phyloP scores from a whole-genome alignment of 2,329 filamentous ascomycete genomes.

The Xylaria sp. region DNA sequence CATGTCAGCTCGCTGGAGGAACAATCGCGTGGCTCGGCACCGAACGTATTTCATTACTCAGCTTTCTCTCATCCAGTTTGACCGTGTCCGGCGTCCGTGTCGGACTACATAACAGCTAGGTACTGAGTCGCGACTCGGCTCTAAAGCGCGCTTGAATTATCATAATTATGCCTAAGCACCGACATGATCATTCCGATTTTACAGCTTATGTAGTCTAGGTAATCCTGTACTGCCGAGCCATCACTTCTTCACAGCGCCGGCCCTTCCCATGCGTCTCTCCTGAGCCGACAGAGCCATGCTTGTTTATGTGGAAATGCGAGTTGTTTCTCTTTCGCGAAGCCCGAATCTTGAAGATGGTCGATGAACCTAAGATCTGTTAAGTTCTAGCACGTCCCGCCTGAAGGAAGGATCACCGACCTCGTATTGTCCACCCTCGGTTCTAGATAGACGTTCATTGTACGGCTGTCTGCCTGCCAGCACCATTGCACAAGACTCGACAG shows the following conservation, averaged over 20 bases:
- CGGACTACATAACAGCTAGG: background rate
- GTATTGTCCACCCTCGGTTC: slow-evolving; percentile 93
- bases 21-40: background rate
- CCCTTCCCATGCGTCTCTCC: slow-evolving; percentile 81
- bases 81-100: slow-evolving; percentile 3
- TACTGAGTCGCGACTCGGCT: background rate
- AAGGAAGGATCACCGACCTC: slow-evolving; percentile 67
- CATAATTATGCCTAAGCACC: background rate
- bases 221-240: background rate
- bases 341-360: slow-evolving; percentile 74
- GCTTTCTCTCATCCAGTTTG: background rate
- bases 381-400: slow-evolving; percentile 1
- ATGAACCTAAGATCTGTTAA: slow-evolving; percentile 66
- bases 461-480: slow-evolving; percentile 78
- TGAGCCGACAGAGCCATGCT: slow-evolving; percentile 83
- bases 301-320: slow-evolving; percentile 93
- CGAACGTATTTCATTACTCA: slow-evolving; percentile 9
- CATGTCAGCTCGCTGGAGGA: too few relatives aligned
- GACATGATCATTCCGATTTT: background rate
- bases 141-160: background rate
- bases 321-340: slow-evolving; percentile 89
- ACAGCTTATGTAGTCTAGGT: background rate
- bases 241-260: slow-evolving; percentile 61
- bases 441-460: slow-evolving; percentile 84
- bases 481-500: slow-evolving; percentile 88